Conservation (phyloP, 305 asterid genomes). For the Andrographis paniculata region DNA sequence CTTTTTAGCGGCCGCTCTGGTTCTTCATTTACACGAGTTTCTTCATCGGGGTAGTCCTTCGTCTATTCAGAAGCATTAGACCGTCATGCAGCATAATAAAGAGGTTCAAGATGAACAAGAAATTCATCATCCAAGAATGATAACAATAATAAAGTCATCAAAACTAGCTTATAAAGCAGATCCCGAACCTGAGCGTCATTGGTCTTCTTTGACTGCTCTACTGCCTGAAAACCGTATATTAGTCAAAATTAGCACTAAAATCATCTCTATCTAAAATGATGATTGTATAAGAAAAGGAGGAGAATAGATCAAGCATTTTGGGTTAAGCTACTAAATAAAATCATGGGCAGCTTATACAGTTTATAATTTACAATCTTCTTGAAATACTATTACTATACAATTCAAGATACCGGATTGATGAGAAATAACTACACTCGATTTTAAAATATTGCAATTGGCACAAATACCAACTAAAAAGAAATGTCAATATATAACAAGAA, state of each 20-base stretch:
- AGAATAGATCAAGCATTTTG: background rate
- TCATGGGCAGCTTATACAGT: too few relatives aligned
- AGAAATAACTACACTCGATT: too few relatives aligned
- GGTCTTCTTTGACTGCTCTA: conserved; percentile 28
- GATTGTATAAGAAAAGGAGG: background rate
- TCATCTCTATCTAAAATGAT: conserved; percentile 1
- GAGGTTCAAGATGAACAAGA: too few relatives aligned
- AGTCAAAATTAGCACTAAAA: conserved; percentile 19
- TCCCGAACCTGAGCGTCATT: conserved; percentile 30
- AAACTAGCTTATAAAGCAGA: background rate
- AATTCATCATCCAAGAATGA: too few relatives aligned
- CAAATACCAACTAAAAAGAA: too few relatives aligned
- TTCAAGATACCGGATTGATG: too few relatives aligned
- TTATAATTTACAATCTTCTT: too few relatives aligned
- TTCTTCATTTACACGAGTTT: conserved; percentile 35
- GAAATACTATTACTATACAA: too few relatives aligned
- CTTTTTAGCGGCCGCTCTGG: conserved; percentile 48
- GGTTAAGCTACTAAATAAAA: conserved; percentile 1
- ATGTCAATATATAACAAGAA: conserved; percentile 3
- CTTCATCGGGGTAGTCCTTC: conserved; percentile 25
- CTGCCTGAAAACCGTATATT: conserved; percentile 23
- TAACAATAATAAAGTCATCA: too few relatives aligned
- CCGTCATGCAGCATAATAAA: conserved; percentile 11
- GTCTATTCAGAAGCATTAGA: conserved; percentile 21
- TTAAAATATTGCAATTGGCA: too few relatives aligned